Base-by-base conservation (phyloP, 768 basidiomycete species). In the Lanmaoa rubissima region DNA sequence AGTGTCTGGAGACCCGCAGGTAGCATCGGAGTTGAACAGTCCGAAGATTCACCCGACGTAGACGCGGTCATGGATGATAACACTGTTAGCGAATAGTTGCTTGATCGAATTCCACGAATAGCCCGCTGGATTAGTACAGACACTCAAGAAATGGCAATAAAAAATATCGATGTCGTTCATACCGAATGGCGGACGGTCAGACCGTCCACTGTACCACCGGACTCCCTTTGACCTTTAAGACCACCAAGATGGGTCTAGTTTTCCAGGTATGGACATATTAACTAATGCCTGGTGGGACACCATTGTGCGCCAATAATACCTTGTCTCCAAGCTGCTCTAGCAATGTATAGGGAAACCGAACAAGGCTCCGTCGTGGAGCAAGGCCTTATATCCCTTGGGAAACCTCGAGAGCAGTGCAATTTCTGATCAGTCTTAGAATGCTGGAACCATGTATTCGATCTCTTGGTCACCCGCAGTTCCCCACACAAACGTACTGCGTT, bases 1-100 rank as follows among this genome's bases (percentile, higher is more conserved):
- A 92, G 78, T 62, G 90, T 95, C 14, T 92, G 93, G 92, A 77
- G 88, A 60, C 79, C 88, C 6, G 89, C 90, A 16, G 92, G 92
- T 6, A 87, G 86, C 55, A 83, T 94, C 51, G 87, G 87, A 45
- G 87, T 93, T 47, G 90, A 92, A 65, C 88, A 92, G 58, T 78
- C 82, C 10, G 82, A 82, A 54, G 82, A 82, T 54, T 74, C 69
- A 17, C 64, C 72, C 36, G 76, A 75, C 46, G 73, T 67, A 35
- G 79, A 80, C 51, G 71, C 74, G 8, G 73, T 71, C n/a, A 79
- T 79, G 78, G 78, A 78, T 28, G 78, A 78, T 19, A 69, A 67
- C 48, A 58, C 59, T 39, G 60, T 53, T n/a, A 69, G 72, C 9
- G 76, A 78, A 50, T 78, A 67, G 64, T 36, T 41, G 32, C 17